Evolutionary conservation across 2,329 filamentous ascomycete species (phyloP), one percentile per base, ranked within the genome.

Genomic region (Arthrobotrys sinensis): DNA sequence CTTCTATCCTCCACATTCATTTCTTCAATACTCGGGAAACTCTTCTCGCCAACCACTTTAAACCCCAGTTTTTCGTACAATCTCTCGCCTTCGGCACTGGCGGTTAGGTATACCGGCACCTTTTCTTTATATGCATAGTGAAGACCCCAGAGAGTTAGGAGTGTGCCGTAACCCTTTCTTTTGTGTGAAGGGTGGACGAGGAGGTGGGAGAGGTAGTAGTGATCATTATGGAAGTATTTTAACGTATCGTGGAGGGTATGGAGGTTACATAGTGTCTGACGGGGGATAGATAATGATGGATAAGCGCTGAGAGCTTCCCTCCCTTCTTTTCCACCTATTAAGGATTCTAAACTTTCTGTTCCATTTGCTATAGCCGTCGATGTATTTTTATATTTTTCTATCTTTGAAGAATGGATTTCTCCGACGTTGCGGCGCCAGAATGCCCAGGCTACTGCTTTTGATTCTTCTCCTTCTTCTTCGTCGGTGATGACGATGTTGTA

Each of bases 171-270:
- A 1, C 67, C 67, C 8, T 55, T 63, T 21, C 75, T 32, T 24
- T 68, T 63, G 6, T 72, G 53, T 3, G 19, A 16, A 11, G 75
- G 75, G 32, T 67, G 75, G 2, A 78, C 75, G 6, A 68, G n/a
- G 14, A 78, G 55, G 6, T 63, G 67, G n/a, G 75, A 78, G 7
- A 78, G 62, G n/a, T 78, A 78, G 62, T 64, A 72, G 14, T 78
- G 67, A n/a, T 53, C 45, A 2, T 19, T 11, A 12, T 50, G 28
- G 16, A 78, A 71, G 19, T 71, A 43, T 12, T 16, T 40, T 24
- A 71, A 6, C 0, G 40, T 55, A 21, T 78, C 73, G 6, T 6
- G n/a, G 3, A 55, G 11, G 1, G 36, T 38, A 34, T 55, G 65
- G 10, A 14, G 1, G 10, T 60, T 50, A 4, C 40, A 50, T 3